These are phyloP conservation scores for Groenewaldozyma sp. DNA, from an alignment of 1,139 yeast genomes.

Conservation along the genomic window DNA sequence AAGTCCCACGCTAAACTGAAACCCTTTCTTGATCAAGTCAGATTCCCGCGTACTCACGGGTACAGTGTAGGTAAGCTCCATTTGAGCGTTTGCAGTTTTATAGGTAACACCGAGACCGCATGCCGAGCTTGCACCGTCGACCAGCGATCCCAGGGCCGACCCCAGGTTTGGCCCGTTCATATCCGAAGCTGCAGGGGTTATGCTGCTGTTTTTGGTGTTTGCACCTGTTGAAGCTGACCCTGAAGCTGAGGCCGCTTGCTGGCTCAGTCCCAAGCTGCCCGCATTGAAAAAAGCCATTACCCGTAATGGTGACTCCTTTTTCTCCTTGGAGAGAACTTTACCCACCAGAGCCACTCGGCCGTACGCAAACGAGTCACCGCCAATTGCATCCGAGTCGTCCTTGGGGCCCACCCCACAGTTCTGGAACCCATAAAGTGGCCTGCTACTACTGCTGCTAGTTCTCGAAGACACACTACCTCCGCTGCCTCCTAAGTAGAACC, in stretches of 20 bases:
- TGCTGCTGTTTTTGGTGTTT: not conserved
- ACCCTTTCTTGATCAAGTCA: constrained; percentile 71
- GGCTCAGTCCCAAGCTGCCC: constrained; percentile 25
- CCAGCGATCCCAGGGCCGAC: not conserved
- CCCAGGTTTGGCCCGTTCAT: not conserved
- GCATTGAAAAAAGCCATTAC: constrained; percentile 63
- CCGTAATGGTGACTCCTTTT: constrained; percentile 51
- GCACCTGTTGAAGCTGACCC: not conserved
- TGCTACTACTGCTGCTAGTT: too few relatives aligned
- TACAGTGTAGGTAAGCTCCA: constrained; percentile 77
- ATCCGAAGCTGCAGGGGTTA: constrained; percentile 24
- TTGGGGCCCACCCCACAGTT: constrained; percentile 84
- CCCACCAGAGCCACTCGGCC: constrained; percentile 58
- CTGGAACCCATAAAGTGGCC: constrained; percentile 50
- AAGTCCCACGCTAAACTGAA: constrained; percentile 89
- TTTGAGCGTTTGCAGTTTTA: constrained; percentile 82
- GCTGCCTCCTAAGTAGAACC: constrained; percentile 69
- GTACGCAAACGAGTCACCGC: constrained; percentile 70
- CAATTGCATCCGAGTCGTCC: constrained; percentile 45
- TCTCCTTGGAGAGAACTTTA: constrained; percentile 45
- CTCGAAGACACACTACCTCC: constrained; percentile 49
- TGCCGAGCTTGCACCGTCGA: constrained; percentile 13
- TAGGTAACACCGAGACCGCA: constrained; percentile 59
- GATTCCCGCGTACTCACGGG: constrained; percentile 59
- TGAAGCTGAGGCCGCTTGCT: not conserved